phyloP scores from a whole-genome alignment of 139 green algal species.

The Gonium pectorale region DNA sequence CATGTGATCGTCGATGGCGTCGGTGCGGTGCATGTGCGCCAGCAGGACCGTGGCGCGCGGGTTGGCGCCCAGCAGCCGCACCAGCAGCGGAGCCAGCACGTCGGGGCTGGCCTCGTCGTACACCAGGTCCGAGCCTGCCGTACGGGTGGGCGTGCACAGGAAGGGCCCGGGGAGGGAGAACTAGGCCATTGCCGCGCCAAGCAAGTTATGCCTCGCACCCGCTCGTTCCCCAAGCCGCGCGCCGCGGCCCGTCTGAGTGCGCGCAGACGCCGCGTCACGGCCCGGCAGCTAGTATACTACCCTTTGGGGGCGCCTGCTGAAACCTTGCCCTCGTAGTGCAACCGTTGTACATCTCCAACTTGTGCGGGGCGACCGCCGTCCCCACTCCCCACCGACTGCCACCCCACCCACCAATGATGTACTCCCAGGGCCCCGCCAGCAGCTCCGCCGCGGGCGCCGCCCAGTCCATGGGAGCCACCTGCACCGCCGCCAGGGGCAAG shows the following conservation, averaged over 20 bases:
- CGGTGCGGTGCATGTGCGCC: constrained; percentile 25
- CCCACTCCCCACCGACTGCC: background rate
- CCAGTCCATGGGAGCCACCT: constrained; percentile 25
- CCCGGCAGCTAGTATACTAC: too few relatives aligned
- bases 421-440: constrained; percentile 26
- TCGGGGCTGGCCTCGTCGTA: constrained; percentile 7
- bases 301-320: too few relatives aligned
- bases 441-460: background rate
- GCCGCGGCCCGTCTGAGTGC: too few relatives aligned
- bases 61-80: constrained; percentile 24
- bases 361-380: too few relatives aligned
- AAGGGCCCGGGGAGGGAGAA: background rate
- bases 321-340: too few relatives aligned
- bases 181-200: background rate
- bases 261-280: too few relatives aligned
- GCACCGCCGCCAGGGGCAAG: too few relatives aligned
- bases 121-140: constrained; percentile 40
- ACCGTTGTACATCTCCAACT: too few relatives aligned
- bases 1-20: constrained; percentile 23
- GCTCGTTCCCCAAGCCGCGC: too few relatives aligned
- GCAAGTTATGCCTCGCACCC: too few relatives aligned
- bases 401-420: constrained; percentile 26
- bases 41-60: background rate
- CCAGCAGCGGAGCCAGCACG: constrained; percentile 18
- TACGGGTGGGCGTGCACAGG: background rate